Evolutionary conservation across 2,329 filamentous ascomycete species (phyloP).

Genomic region (Pyrenophora graminea): DNA sequence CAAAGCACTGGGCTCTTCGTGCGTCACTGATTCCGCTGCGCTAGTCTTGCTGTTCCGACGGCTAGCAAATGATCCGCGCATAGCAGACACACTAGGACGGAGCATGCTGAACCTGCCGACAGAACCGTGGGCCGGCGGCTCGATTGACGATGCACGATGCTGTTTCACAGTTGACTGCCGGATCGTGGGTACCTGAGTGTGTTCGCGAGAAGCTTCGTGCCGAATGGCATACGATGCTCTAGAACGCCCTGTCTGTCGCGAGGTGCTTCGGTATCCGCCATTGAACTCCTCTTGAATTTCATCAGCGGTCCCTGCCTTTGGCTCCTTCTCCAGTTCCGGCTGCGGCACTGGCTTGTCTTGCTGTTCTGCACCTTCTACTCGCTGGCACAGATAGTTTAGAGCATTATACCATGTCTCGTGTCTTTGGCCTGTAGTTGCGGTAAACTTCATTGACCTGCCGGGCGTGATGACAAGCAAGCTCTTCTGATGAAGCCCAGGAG

Average conservation of each 20-base stretch:
- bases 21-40: conserved; percentile 40
- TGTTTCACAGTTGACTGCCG: conserved; percentile 51
- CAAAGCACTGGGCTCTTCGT: conserved; percentile 65
- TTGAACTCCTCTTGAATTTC: conserved; percentile 77
- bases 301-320: conserved; percentile 59
- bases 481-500: conserved; percentile 91
- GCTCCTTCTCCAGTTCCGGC: conserved; percentile 47
- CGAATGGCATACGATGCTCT: conserved; percentile 73
- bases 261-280: conserved; percentile 58
- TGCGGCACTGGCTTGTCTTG: conserved; percentile 2
- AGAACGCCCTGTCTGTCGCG: conserved; percentile 57
- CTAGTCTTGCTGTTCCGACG: conserved; percentile 49
- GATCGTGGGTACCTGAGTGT: conserved; percentile 48
- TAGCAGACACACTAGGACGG: conserved; percentile 43
- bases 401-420: conserved; percentile 99
- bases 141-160: conserved; percentile 38
- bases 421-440: conserved; percentile 86
- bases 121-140: conserved; percentile 48
- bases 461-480: conserved; percentile 89
- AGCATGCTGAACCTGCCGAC: conserved; percentile 54
- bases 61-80: conserved; percentile 57
- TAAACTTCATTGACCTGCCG: conserved; percentile 88
- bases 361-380: conserved; percentile 58
- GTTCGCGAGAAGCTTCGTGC: conserved; percentile 44
- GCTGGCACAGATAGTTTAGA: conserved; percentile 85